Percentiles rank a stretch among this genome's conserved stretches.
phyloP scores from a whole-genome alignment of 1,284 basidiomycete species.

The Tilletia walkeri region DNA sequence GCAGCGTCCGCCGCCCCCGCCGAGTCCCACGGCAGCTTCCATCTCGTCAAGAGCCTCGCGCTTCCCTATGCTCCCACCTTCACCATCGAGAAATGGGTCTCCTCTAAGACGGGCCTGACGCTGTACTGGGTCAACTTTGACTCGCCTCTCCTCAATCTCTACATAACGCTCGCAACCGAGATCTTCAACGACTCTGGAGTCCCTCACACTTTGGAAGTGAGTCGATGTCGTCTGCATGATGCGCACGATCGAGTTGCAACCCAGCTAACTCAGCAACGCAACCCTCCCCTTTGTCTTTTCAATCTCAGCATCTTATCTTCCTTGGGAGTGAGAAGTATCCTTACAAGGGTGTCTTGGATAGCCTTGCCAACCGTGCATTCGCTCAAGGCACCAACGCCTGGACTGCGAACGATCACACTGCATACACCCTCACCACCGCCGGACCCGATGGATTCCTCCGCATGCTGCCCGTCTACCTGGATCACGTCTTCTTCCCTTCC shows the following conservation, averaged over 20 bases:
- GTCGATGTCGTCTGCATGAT: not conserved
- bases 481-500: slow-evolving; percentile 96
- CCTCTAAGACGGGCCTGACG: slow-evolving; percentile 72
- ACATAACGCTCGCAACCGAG: slow-evolving; percentile 88
- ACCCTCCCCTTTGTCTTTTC: slow-evolving; percentile 40
- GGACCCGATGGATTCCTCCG: slow-evolving; percentile 93
- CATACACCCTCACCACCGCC: slow-evolving; percentile 95
- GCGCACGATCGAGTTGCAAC: not conserved
- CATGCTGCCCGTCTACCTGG: slow-evolving; percentile 89
- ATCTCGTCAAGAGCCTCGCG: slow-evolving; percentile 70
- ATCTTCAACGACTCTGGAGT: slow-evolving; percentile 63
- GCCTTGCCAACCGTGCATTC: slow-evolving; percentile 93
- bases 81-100: slow-evolving; percentile 78
- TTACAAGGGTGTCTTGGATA: slow-evolving; percentile 94
- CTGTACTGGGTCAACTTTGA: slow-evolving; percentile 59
- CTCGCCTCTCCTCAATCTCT: slow-evolving; percentile 88
- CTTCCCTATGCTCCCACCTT: slow-evolving; percentile 72
- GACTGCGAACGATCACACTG: slow-evolving; percentile 63
- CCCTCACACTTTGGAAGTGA: slow-evolving; percentile 56
- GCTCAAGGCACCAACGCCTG: slow-evolving; percentile 74
- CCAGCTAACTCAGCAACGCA: too few relatives aligned
- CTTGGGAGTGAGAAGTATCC: slow-evolving; percentile 63
- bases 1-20: not conserved
- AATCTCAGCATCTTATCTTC: slow-evolving; percentile 50
- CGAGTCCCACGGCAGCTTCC: slow-evolving; percentile 66